A percentile compares a stretch with the other conserved stretches of the same genome.
These are phyloP conservation scores for Corylus avellana DNA, from an alignment of 306 rosid species.

Conservation along the genomic window DNA sequence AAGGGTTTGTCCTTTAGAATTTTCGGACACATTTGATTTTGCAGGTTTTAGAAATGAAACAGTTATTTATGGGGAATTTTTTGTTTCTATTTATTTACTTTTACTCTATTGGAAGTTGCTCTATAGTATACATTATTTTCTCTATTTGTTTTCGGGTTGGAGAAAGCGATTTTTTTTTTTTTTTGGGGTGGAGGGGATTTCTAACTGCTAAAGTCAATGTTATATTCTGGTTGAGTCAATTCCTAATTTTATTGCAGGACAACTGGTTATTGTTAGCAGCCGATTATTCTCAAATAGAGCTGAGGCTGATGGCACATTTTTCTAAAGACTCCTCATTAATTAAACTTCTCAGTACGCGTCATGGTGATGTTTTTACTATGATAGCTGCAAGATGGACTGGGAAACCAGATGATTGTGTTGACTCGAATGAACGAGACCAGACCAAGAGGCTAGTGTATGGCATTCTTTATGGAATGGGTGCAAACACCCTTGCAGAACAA, in stretches of 20 bases:
- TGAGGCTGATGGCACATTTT: slow-evolving; percentile 97
- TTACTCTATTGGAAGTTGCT: background rate
- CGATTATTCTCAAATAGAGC: slow-evolving; percentile 96
- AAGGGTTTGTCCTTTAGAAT: background rate
- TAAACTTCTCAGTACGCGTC: slow-evolving; percentile 71
- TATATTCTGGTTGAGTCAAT: slow-evolving; percentile 19
- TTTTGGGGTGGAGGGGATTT: background rate
- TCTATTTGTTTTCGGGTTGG: background rate
- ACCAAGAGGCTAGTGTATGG: slow-evolving; percentile 93
- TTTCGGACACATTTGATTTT: background rate
- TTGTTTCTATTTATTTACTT: background rate
- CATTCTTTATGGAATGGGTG: slow-evolving; percentile 98
- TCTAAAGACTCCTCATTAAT: slow-evolving; percentile 74
- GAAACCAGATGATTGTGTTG: slow-evolving; percentile 64
- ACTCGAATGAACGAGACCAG: slow-evolving; percentile 71
- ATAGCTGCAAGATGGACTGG: slow-evolving; percentile 94
- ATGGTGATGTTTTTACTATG: slow-evolving; percentile 81
- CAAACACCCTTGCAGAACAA: slow-evolving; percentile 82
- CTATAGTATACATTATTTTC: background rate
- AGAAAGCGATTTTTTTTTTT: background rate
- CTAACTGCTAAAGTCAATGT: slow-evolving; percentile 6
- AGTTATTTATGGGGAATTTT: background rate
- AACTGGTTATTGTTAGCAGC: slow-evolving; percentile 90
- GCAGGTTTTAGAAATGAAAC: background rate
- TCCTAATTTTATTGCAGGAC: slow-evolving; percentile 54